Evolutionary conservation across 2,329 filamentous ascomycete genomes (phyloP).

Genomic region (Xylariaceae sp.): DNA sequence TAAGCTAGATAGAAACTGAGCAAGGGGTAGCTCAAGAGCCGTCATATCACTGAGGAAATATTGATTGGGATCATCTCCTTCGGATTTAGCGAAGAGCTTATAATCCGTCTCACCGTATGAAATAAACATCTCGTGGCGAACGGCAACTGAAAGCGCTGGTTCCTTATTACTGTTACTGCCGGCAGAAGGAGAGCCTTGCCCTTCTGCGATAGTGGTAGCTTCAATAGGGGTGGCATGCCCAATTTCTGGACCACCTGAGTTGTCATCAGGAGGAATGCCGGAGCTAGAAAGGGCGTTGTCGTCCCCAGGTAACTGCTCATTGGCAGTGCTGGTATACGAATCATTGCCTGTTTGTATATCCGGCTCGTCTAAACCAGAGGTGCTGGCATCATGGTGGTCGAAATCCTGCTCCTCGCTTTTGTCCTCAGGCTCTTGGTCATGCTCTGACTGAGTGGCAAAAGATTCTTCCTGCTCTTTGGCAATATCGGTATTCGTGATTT

Average conservation of each 20-base stretch:
- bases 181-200: too few relatives aligned
- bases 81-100: constrained; percentile 27
- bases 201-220: too few relatives aligned
- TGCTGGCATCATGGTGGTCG: constrained; percentile 1
- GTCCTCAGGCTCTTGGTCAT: neutral
- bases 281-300: constrained; percentile 5
- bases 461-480: too few relatives aligned
- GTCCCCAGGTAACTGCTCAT: constrained; percentile 13
- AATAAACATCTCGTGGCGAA: constrained; percentile 25
- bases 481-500: neutral
- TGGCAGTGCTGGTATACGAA: constrained; percentile 13
- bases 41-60: constrained; percentile 29
- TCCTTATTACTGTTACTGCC: too few relatives aligned
- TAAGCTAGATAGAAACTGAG: constrained; percentile 23
- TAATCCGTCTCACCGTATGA: constrained; percentile 29
- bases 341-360: constrained; percentile 18
- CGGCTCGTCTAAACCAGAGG: constrained; percentile 3
- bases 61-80: constrained; percentile 28
- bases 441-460: constrained; percentile 1
- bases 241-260: constrained; percentile 3
- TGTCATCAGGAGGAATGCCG: constrained; percentile 2
- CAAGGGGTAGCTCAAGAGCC: constrained; percentile 20
- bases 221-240: too few relatives aligned
- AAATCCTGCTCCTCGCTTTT: constrained; percentile 2
- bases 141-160: constrained; percentile 12